Evolutionary conservation across 352 stramenopile species (phyloP), one percentile per base, ranked within the genome.

Genomic region (Pythium phragmitis): DNA sequence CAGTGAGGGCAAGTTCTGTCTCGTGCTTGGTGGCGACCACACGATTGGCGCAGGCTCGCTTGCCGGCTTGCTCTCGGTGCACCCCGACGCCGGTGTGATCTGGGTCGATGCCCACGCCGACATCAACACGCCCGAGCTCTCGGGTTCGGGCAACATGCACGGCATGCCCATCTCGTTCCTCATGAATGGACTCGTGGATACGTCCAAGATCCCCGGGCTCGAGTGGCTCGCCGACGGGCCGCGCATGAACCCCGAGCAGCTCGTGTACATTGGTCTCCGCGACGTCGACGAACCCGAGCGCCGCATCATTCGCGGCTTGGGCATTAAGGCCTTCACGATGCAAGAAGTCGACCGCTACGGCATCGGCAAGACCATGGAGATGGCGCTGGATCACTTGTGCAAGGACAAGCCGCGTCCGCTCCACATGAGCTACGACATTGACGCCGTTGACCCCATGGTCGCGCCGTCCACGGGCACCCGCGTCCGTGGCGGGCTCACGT

Each of bases 91-190:
- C 9, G 94, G 95, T 42, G 80, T 99, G 43, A 97, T 99, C 72
- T 99, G 97, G 97, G 94, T 99, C 39, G 97, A 99, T 71, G 97
- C 97, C 7, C 97, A 99, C 79, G 97, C 96, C 45, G 97, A 99
- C 82, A 94, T 99, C 64, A 99, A 99, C 81, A 98, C 93, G n/a
- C 97, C 97, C 2, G 59, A 75, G 23, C 86, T 81, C 16, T 97
- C 87, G 19, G 89, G 77, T 47, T 94, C 85, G 65, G 97, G 97
- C 45, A 99, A 99, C 72, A 98, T 99, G 91, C 97, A 99, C 79
- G 97, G 97, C 45, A 99, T 99, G 97, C 97, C 97, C 0, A 82
- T 99, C 47, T 89, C 93, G 37, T 91, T 99, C 69, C 72, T 98
- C 30, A 97, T 98, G 80, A 71, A 91, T 28, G 85, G 94, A 9